Evolutionary conservation across 495 filamentous ascomycete genomes (phyloP).

Genomic region (Coniosporium apollinis): DNA sequence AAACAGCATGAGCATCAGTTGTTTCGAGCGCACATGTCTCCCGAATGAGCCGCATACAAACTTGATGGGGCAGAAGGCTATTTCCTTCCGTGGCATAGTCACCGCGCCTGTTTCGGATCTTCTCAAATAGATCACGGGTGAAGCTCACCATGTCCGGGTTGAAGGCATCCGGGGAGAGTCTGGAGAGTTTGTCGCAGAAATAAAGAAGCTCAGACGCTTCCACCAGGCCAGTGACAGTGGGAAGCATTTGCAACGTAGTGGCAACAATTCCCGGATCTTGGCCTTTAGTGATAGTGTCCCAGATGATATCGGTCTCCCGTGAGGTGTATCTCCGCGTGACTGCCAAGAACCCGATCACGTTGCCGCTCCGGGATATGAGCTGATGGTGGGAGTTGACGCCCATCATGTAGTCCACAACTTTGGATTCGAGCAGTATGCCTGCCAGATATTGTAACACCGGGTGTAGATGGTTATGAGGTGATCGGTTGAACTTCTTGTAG

Average conservation of each 20-base stretch:
- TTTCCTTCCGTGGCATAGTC: no score
- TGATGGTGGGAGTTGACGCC: slow-evolving; percentile 85
- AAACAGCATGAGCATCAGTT: background rate
- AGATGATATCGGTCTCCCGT: slow-evolving; percentile 63
- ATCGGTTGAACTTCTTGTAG: slow-evolving; percentile 36
- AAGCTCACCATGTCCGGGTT: slow-evolving; percentile 35
- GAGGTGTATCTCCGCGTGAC: slow-evolving; percentile 58
- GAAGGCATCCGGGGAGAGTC: slow-evolving; percentile 45
- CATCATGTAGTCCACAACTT: slow-evolving; percentile 67
- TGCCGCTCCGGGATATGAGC: slow-evolving; percentile 61
- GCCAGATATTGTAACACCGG: slow-evolving; percentile 46
- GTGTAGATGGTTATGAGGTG: slow-evolving; percentile 27
- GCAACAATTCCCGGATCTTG: slow-evolving; percentile 72
- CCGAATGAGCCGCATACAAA: no score
- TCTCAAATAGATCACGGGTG: background rate
- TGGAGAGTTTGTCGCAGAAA: slow-evolving; percentile 55
- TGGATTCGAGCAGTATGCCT: slow-evolving; percentile 48
- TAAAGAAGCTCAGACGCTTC: slow-evolving; percentile 40
- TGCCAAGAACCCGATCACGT: slow-evolving; percentile 78
- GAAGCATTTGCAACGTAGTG: slow-evolving; percentile 63
- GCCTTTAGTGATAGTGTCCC: slow-evolving; percentile 67
- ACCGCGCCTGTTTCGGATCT: background rate
- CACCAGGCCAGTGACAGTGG: slow-evolving; percentile 44
- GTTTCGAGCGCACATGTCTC: no score
- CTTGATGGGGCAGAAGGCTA: no score